Base-by-base conservation (phyloP, 768 basidiomycete genomes). In the Boletus coccyginus region DNA sequence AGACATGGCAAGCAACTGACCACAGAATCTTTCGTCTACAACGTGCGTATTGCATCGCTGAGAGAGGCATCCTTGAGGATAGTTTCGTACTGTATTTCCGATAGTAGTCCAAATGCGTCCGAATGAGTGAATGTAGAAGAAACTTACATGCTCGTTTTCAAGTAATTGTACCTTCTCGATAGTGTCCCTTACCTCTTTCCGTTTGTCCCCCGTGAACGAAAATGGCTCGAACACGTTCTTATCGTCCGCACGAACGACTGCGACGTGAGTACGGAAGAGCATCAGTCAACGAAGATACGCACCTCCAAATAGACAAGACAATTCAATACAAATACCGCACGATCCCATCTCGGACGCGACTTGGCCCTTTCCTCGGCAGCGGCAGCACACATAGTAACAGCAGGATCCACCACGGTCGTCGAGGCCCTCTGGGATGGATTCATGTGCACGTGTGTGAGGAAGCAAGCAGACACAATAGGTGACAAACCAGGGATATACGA, bases 221-320 rank as follows among this genome's bases (percentile, higher is more conserved):
- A 86, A 89, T 0, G 84, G 74, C 50, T 87, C 83, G 12, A 94
- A 73, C 5, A 87, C 79, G 58, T 75, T 80, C 89, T 92, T 61
- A 16, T 27, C 21, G 11, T 38, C 16, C 51, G 29, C 31, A 3
- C 12, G 10, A 13, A 19, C 14, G 6, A 27, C 27, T 27, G 14
- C 17, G 21, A 21, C 0, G 52, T 59, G 12, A 63, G 38, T 17
- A 33, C 43, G 46, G 41, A 27, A 43, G 36, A 56, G n/a, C n/a
- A 9, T 13, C 35, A 46, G 14, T 54, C 14, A 43, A 21, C 55
- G 7, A 24, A 46, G 5, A 24, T 21, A 71, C 80, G 31, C 46
- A 94, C 94, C 78, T 87, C 83, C 14, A 97, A 71, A 68, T 93
- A 94, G 17, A 81, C 85, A 59, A 93, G 70, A 56, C 90, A 96